Conservation (phyloP, 257 asterid genomes). For the Ilex aquifolium region DNA sequence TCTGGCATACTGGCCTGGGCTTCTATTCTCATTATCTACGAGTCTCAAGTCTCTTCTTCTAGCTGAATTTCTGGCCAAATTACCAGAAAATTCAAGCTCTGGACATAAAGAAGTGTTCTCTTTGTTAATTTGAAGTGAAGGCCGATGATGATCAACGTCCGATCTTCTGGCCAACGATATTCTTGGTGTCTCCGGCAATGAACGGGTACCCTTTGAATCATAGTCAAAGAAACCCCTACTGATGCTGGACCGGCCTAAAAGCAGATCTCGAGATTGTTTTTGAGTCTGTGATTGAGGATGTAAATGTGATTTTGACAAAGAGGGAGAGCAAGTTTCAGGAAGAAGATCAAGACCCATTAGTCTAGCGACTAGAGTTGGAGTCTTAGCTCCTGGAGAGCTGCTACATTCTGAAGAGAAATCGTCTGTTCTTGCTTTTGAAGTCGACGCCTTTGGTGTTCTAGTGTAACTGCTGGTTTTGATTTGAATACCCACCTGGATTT, state of each 20-base stretch:
- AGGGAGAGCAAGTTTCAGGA: constrained; percentile 36
- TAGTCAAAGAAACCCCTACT: constrained; percentile 25
- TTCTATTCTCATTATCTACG: constrained; percentile 31
- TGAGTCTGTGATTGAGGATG: constrained; percentile 6
- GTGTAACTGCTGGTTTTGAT: constrained; percentile 46
- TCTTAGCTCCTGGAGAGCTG: constrained; percentile 51
- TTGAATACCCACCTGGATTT: constrained; percentile 54
- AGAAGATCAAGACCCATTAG: constrained; percentile 89
- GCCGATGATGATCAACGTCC: constrained; percentile 57
- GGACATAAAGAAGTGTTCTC: constrained; percentile 26
- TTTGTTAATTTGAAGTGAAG: constrained; percentile 60
- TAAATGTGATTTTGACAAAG: constrained; percentile 15
- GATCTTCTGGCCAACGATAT: constrained; percentile 54
- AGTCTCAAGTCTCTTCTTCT: constrained; percentile 16
- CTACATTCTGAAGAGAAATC: constrained; percentile 38
- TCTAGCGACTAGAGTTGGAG: constrained; percentile 89
- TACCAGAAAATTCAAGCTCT: constrained; percentile 18
- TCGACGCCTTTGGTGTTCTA: constrained; percentile 36
- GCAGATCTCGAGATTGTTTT: constrained; percentile 6
- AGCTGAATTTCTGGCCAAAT: constrained; percentile 9
- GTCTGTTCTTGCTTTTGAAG: constrained; percentile 29
- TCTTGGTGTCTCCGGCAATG: constrained; percentile 79
- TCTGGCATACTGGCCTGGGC: constrained; percentile 46
- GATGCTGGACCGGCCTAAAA: constrained; percentile 9
- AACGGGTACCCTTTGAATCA: constrained; percentile 42